Conservation (phyloP, 129 eudicot genomes). For the carrot (Daucus carota) region DH1_v3.0 NC_030383.2:45993001-45993500, state of each 20-base stretch:
- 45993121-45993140: not conserved
- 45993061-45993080: not conserved
- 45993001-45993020: not conserved
- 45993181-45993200: not conserved
- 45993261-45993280: not conserved
- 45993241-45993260: not conserved
- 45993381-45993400: slow-evolving; percentile 93
- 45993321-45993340: not conserved
- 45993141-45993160: not conserved
- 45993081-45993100: not conserved
- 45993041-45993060: not conserved
- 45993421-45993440: slow-evolving; percentile 89
- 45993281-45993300: not conserved
- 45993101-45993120: not conserved
- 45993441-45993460: slow-evolving; percentile 63
- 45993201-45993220: not conserved
- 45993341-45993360: slow-evolving; percentile 39
- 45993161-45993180: not conserved
- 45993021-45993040: not conserved
- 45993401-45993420: slow-evolving; percentile 84
- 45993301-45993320: not conserved
- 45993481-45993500: slow-evolving; percentile 80
- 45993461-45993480: slow-evolving; percentile 84
- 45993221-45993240: not conserved
- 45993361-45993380: slow-evolving; percentile 88